Conservation (phyloP, 208 protist genomes). For the Naegleria fowleri region DNA sequence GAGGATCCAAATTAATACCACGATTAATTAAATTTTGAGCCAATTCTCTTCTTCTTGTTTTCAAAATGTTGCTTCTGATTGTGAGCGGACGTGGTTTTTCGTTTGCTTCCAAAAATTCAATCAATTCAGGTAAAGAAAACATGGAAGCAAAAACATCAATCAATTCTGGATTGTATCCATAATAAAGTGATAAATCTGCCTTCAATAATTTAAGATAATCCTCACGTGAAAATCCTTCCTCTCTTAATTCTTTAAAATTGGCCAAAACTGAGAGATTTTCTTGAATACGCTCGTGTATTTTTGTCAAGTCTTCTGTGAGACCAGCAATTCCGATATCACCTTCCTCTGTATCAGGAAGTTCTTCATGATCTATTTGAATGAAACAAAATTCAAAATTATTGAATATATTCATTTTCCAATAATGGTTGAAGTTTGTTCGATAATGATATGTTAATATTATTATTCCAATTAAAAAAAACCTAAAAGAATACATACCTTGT, state of each 20-base stretch:
- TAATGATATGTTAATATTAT: too few species aligned
- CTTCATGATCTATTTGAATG: not conserved
- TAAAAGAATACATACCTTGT: not conserved
- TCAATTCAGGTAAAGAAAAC: slow-evolving; percentile 79
- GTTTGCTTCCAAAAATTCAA: slow-evolving; percentile 95
- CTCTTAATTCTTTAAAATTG: slow-evolving; percentile 78
- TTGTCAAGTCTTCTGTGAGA: slow-evolving; percentile 40
- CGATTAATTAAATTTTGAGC: slow-evolving; percentile 85
- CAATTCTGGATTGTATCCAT: slow-evolving; percentile 90
- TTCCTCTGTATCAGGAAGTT: slow-evolving; percentile 14
- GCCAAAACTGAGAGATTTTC: slow-evolving; percentile 80
- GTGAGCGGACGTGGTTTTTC: slow-evolving; percentile 93
- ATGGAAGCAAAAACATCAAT: slow-evolving; percentile 85
- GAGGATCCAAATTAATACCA: slow-evolving; percentile 94
- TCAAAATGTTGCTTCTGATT: slow-evolving; percentile 97
- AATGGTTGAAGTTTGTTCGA: too few species aligned
- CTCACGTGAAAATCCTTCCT: slow-evolving; percentile 63
- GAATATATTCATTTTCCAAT: too few species aligned
- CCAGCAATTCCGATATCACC: not conserved
- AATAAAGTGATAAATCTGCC: slow-evolving; percentile 81
- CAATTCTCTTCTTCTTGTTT: slow-evolving; percentile 86
- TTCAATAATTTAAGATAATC: slow-evolving; percentile 85
- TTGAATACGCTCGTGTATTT: slow-evolving; percentile 68
- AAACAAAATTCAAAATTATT: too few species aligned
- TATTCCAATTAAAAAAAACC: too few species aligned